A percentile compares a stretch with the other conserved stretches of the same genome.
Evolutionary conservation across 179 eudicot species (phyloP).

Genomic region (Silene coronaria): DNA sequence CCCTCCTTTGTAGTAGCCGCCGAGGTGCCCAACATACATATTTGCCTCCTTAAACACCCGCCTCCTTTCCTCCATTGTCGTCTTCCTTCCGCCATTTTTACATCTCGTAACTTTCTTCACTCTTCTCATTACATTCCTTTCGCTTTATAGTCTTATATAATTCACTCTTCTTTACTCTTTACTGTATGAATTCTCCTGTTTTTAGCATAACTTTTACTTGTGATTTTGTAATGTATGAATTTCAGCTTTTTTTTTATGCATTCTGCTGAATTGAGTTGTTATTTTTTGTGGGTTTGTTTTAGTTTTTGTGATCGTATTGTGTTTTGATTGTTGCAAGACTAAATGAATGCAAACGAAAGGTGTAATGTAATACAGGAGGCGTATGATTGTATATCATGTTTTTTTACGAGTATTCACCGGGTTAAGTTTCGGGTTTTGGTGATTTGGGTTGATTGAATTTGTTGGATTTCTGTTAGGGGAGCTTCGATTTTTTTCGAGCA

Average conservation of each 20-base stretch:
- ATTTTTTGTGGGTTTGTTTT: constrained; percentile 5
- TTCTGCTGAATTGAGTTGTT: background rate
- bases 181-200: background rate
- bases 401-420: background rate
- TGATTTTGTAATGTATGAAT: background rate
- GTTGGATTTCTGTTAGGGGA: background rate
- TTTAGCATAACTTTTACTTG: background rate
- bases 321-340: background rate
- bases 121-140: background rate
- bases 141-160: background rate
- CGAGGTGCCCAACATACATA: background rate
- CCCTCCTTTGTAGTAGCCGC: background rate
- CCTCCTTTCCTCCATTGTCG: background rate
- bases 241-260: background rate
- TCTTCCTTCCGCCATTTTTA: background rate
- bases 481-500: background rate
- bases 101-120: background rate
- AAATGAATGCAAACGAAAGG: background rate
- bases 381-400: background rate
- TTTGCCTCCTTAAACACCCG: background rate
- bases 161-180: background rate
- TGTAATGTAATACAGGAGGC: background rate
- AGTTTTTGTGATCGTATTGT: background rate
- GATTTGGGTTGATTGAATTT: constrained; percentile 3
- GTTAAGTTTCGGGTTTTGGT: background rate